Evolutionary conservation across 768 basidiomycete species (phyloP), one percentile per base, ranked within the genome.

Genomic region (Lenzites betulinus): DNA sequence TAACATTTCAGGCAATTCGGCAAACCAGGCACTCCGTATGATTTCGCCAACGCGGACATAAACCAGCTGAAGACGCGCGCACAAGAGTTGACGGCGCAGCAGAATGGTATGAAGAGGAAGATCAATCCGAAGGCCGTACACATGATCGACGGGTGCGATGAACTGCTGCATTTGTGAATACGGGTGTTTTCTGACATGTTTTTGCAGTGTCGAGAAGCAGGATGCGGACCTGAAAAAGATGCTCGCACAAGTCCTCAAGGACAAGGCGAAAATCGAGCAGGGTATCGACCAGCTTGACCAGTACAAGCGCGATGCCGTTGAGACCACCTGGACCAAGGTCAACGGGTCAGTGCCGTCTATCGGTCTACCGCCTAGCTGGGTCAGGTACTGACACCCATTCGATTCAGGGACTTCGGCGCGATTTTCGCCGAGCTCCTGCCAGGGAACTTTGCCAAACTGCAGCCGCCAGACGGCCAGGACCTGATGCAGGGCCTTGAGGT

Each of bases 311-410:
- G 95, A 96, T 65, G 93, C 97, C 0, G 78, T 98, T 52, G 85
- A 87, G 73, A 95, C 90, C 76, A 98, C 95, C 0, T 99, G 97
- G 96, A 86, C 90, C 68, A 96, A 96, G 71, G 97, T 99, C 67
- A 90, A 92, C 70, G 83, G 81, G 95, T 96, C 69, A 67, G 90
- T 77, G 22, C 35, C 23, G 16, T 46, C 18, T 1, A 33, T 16
- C 23, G 13, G 6, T 23, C 38, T 22, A 39, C 18, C 20, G 18
- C 22, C 23, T 16, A 3, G n/a, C 16, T 12, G 28, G 35, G n/a
- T 51, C 48, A 54, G 44, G 35, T 25, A 48, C 47, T 43, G 44
- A 52, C 54, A n/a, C 36, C 38, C 15, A 25, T 8, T 15, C 23
- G 7, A 65, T 51, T 18, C 69, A 96, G 95, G 39, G 95, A 98